Evolutionary conservation across 345 rosid species (phyloP).

Genomic region (Euphorbia tirucalli): DNA sequence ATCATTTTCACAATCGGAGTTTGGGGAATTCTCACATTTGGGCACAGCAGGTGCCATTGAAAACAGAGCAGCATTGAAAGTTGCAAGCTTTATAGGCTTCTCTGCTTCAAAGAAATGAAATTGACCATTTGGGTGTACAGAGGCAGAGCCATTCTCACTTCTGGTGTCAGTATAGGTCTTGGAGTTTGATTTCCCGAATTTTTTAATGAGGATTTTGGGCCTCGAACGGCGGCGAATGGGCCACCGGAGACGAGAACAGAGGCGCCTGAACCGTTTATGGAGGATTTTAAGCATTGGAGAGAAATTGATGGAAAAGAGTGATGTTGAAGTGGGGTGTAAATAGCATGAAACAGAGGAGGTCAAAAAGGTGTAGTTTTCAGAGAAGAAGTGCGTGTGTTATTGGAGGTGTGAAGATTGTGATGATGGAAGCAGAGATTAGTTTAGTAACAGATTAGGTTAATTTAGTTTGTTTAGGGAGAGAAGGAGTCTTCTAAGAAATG

Average conservation of each 20-base stretch:
- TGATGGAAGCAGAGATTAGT: neutral
- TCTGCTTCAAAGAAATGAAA: constrained; percentile 28
- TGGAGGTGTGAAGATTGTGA: too few relatives aligned
- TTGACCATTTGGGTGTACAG: constrained; percentile 43
- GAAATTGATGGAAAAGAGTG: constrained; percentile 10
- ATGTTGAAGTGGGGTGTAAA: neutral
- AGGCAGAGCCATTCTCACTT: constrained; percentile 29
- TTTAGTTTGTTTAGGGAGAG: neutral
- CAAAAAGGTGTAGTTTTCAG: constrained; percentile 23
- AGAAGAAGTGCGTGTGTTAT: too few relatives aligned
- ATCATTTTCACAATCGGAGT: constrained; percentile 29
- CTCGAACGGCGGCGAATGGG: constrained; percentile 50
- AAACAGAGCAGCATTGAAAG: constrained; percentile 86
- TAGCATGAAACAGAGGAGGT: constrained; percentile 22
- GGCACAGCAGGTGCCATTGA: constrained; percentile 93
- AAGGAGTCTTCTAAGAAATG: constrained; percentile 33
- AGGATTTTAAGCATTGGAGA: constrained; percentile 55
- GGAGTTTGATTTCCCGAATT: constrained; percentile 34
- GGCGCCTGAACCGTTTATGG: constrained; percentile 43
- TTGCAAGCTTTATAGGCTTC: constrained; percentile 62
- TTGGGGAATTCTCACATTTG: constrained; percentile 32
- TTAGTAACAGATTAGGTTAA: constrained; percentile 1
- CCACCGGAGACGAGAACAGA: constrained; percentile 64
- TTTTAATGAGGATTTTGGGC: constrained; percentile 46
- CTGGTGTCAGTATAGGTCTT: constrained; percentile 17